Base-by-base conservation (phyloP, 805 yeast genomes). In the Saturnispora galanensis region DNA sequence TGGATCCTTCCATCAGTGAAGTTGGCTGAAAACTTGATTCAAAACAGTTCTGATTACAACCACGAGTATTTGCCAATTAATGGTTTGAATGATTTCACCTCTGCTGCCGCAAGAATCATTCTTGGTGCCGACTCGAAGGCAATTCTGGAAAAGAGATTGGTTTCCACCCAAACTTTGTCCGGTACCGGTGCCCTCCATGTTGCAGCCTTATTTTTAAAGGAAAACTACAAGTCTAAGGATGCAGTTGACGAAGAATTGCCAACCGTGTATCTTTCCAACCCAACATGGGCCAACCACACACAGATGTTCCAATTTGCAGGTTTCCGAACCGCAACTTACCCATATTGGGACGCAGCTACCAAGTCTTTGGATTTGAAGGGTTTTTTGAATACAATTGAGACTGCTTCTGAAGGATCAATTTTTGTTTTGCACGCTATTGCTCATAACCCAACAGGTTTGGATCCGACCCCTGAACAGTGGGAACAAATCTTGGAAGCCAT, bases 251-350 rank as follows among this genome's bases (percentile, higher is more conserved):
- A 60, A 42, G 18, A 35, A 12, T 37, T 35, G 13, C 69, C 61
- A 47, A 65, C 70, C 21, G 70, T 89, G 40, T 87, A 86, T 63
- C 59, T 89, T 42, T 84, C 95, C 11, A 68, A 74, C 47, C 98
- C 98, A 52, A 88, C 97, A n/a, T 90, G 98, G 98, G 95, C 93
- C 43, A 93, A 93, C 70, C 98, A 90, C 68, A 71, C 74, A 61
- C 88, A 81, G 61, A 84, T 90, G 53, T 93, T 89, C 62, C 70
- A 74, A 52, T 67, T 74, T 44, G 70, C 77, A 49, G 96, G 94
- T 5, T 70, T 85, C 44, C 67, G 72, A 52, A 80, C 82, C 34
- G 77, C 70, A 32, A 64, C 69, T 13, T 90, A 93, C 61, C 88
- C 96, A 18, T 90, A 93, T 71, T 93, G 95, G 89, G 75, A 90